Evolutionary conservation across 179 eudicot species (phyloP).

Genomic region (Corrigiola litoralis): DNA sequence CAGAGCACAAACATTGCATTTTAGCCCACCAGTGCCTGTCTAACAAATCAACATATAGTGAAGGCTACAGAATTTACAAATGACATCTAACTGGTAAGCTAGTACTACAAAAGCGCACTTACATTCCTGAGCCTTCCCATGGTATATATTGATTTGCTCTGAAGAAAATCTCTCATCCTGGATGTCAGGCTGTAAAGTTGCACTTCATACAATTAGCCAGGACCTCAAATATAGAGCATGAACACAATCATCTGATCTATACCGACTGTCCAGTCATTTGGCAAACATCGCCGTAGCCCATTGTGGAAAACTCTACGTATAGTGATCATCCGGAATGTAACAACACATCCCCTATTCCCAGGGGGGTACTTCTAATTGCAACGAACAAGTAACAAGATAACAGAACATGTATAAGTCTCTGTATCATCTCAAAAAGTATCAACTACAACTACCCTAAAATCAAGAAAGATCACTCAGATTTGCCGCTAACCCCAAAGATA

Average conservation of each 20-base stretch:
- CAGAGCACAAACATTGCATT: conserved; percentile 11
- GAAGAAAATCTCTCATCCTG: background rate
- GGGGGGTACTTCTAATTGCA: background rate
- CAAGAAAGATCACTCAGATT: conserved; percentile 25
- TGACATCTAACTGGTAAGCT: conserved; percentile 4
- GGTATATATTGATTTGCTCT: conserved; percentile 6
- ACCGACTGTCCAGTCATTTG: background rate
- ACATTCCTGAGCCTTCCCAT: conserved; percentile 16
- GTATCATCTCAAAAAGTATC: conserved; percentile 14
- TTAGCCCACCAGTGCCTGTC: background rate
- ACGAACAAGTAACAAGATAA: background rate
- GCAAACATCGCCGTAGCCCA: background rate
- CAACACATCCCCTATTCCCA: conserved; percentile 3
- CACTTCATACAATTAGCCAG: conserved; percentile 5
- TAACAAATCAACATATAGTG: conserved; percentile 2
- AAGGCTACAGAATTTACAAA: conserved; percentile 9
- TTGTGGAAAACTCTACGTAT: conserved; percentile 4
- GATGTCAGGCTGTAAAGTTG: conserved; percentile 15
- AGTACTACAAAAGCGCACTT: conserved; percentile 9
- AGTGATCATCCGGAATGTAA: conserved; percentile 11
- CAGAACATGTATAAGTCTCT: conserved; percentile 8
- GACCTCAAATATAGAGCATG: conserved; percentile 15
- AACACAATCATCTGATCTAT: background rate
- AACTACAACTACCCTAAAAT: conserved; percentile 12
- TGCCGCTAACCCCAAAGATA: conserved; percentile 47